These are phyloP conservation scores for Zygosaccharomyces sapae DNA, from an alignment of 1,139 yeast genomes.

Conservation along the genomic window DNA sequence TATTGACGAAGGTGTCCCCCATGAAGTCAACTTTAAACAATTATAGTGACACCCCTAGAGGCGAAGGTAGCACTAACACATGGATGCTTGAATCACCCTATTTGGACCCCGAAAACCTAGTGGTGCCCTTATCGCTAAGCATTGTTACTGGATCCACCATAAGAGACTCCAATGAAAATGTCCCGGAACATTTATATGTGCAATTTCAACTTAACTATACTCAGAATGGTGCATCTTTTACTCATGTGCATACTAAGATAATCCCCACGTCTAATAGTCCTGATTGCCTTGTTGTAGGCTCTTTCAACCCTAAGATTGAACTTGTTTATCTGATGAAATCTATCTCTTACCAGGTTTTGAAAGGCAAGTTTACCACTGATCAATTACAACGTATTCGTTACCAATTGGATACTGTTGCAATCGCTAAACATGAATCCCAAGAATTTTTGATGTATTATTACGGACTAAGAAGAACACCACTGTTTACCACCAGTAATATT, in stretches of 20 bases:
- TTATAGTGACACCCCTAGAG: slow-evolving; percentile 17
- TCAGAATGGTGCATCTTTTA: slow-evolving; percentile 2
- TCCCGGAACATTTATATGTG: slow-evolving; percentile 12
- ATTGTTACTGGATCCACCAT: slow-evolving; percentile 12
- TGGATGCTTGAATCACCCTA: slow-evolving; percentile 9
- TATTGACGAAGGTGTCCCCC: slow-evolving; percentile 5
- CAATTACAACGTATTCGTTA: slow-evolving; percentile 9
- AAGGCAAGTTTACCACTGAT: slow-evolving; percentile 5
- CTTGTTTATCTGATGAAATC: slow-evolving; percentile 15
- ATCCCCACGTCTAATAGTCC: slow-evolving; percentile 13
- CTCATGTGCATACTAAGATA: slow-evolving; percentile 12
- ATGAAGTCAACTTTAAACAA: background rate
- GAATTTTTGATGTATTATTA: slow-evolving; percentile 13
- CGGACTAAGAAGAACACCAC: slow-evolving; percentile 16
- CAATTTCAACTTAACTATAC: slow-evolving; percentile 16
- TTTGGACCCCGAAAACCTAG: slow-evolving; percentile 7
- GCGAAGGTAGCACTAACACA: slow-evolving; percentile 14
- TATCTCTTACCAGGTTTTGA: slow-evolving; percentile 11
- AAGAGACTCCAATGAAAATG: slow-evolving; percentile 10
- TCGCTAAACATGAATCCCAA: slow-evolving; percentile 4
- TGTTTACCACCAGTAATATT: slow-evolving; percentile 16
- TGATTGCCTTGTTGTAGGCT: slow-evolving; percentile 1
- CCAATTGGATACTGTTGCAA: slow-evolving; percentile 13
- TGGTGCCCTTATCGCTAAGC: slow-evolving; percentile 14
- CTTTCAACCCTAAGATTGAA: slow-evolving; percentile 10